Evolutionary conservation across 305 asterid species (phyloP).

Genomic region (Nicotiana rustica): DNA sequence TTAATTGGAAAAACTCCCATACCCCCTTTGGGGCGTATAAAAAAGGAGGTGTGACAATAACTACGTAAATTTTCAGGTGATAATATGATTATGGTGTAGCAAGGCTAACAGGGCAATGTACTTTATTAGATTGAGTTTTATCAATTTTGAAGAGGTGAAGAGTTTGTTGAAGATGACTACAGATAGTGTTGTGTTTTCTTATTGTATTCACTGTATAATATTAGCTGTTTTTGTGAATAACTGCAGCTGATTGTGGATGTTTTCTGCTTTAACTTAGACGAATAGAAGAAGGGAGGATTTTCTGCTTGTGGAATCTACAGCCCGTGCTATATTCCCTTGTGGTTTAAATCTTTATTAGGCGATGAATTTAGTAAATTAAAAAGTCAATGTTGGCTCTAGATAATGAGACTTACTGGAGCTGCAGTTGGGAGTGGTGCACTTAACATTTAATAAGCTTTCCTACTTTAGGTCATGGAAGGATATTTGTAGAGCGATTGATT

Average conservation of each 20-base stretch:
- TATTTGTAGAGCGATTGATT: too few relatives aligned
- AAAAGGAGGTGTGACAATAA: too few relatives aligned
- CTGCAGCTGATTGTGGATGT: neutral
- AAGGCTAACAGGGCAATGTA: neutral
- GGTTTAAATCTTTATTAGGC: neutral
- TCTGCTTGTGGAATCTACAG: neutral
- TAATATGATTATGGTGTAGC: too few relatives aligned
- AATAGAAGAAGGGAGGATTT: neutral
- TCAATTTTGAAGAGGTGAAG: neutral
- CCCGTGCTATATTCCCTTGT: neutral
- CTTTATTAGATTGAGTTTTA: neutral
- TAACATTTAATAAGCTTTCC: too few relatives aligned
- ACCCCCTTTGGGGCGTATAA: too few relatives aligned
- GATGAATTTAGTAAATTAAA: too few relatives aligned
- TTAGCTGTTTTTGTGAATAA: neutral
- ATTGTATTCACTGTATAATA: neutral
- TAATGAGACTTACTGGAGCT: constrained; percentile 5
- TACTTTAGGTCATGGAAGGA: too few relatives aligned
- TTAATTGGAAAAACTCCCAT: too few relatives aligned
- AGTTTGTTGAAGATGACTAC: constrained; percentile 14
- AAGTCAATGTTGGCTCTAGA: neutral
- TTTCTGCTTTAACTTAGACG: neutral
- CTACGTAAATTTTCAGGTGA: too few relatives aligned
- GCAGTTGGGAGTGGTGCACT: too few relatives aligned
- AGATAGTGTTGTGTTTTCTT: constrained; percentile 4